Evolutionary conservation across 1,284 basidiomycete genomes (phyloP), one percentile per base, ranked within the genome.

Genomic region (Heterobasidion irregulare): DNA sequence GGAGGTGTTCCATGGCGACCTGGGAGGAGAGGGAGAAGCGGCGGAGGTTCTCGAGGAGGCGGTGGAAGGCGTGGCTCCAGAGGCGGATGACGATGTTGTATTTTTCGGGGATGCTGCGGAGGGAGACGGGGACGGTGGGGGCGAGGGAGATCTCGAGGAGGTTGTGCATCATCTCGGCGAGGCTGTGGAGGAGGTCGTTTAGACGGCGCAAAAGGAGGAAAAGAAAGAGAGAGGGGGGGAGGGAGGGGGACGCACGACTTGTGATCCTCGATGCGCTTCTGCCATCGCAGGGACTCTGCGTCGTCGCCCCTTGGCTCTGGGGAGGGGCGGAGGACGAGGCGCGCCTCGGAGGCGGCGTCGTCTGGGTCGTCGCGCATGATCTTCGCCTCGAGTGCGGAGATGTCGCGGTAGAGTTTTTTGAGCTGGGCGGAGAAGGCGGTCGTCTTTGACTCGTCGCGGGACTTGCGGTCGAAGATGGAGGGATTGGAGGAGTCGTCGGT

Each of bases 1-100:
- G 69, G 2, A 72, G 64, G 47, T 70, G 65, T 44, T 72, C 70
- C 7, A 70, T 59, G 2, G 70, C 70, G 34, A 71, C 62, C 86
- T 62, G 89, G 84, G 45, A 98, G 77, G 60, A 92, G 83, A 55
- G 84, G 57, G 86, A 94, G 0, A 89, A 87, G 53, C 89, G 86
- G 7, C 94, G 86, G 43, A 99, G 81, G 10, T 89, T 83, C 68
- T 98, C 94, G 59, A 98, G 84, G 50, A 97, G 79, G 50, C 87
- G 86, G 69, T 97, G 86, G 69, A 98, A 98, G 0, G 82, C 92
- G 50, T 86, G 88, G 0, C 91, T 88, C 96, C 97, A 99, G 0
- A 99, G 77, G 12, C 95, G 84, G 36, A 87, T 87, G 54, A 96
- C 92, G 60, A 98, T 94, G 68, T 96, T 97, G 74, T 98, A 98